phyloP scores from a whole-genome alignment of 805 yeast species.

The Saccharomycopsis amapae region DNA sequence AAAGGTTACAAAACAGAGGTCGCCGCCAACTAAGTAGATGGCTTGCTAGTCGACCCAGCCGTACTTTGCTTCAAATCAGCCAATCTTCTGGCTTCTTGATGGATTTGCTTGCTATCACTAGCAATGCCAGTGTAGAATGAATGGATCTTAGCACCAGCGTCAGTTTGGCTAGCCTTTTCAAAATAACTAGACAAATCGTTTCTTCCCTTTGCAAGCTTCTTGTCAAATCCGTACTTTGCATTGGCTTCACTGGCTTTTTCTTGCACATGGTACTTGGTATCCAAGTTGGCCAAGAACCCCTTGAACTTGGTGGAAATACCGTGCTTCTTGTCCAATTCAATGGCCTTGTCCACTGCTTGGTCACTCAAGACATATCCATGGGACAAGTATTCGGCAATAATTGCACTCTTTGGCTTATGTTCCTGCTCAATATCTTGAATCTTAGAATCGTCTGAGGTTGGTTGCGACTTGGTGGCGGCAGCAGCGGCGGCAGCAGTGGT shows the following conservation, averaged over 20 bases:
- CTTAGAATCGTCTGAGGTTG: neutral
- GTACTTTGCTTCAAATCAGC: constrained; percentile 43
- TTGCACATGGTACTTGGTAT: constrained; percentile 52
- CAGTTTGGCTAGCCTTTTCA: constrained; percentile 32
- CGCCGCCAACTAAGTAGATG: no score
- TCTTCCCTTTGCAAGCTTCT: constrained; percentile 35
- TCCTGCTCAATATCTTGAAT: constrained; percentile 59
- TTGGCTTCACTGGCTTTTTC: constrained; percentile 40
- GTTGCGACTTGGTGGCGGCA: neutral
- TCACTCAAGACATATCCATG: constrained; percentile 69
- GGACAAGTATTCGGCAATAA: constrained; percentile 67
- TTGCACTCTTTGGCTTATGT: constrained; percentile 66
- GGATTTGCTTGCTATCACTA: constrained; percentile 55
- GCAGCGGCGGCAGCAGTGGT: constrained; percentile 20
- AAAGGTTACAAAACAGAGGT: no score
- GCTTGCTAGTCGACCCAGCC: neutral
- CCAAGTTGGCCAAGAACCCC: constrained; percentile 46
- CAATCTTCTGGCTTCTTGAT: constrained; percentile 65
- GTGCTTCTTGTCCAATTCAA: constrained; percentile 55
- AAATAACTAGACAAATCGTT: constrained; percentile 32
- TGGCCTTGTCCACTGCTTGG: constrained; percentile 49
- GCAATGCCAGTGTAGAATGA: constrained; percentile 50
- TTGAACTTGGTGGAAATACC: constrained; percentile 55
- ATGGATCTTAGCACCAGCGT: constrained; percentile 51
- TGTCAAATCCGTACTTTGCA: constrained; percentile 27